phyloP scores from a whole-genome alignment of 2,329 filamentous ascomycete species.

The Paramyrothecium roridum region DNA sequence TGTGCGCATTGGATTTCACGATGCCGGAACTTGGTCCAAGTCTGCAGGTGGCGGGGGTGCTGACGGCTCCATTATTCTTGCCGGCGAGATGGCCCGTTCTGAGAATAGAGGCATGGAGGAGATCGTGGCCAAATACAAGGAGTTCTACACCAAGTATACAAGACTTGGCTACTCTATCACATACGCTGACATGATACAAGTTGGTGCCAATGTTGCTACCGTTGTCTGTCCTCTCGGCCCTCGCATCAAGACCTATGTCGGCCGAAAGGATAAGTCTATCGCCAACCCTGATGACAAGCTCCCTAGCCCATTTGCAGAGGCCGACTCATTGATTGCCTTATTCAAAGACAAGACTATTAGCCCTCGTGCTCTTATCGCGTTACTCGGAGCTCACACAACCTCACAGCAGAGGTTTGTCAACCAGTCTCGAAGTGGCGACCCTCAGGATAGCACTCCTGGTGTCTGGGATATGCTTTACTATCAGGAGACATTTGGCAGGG shows the following conservation, averaged over 20 bases:
- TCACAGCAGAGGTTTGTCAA: slow-evolving; percentile 44
- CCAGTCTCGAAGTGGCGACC: slow-evolving; percentile 29
- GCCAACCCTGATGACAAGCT: slow-evolving; percentile 37
- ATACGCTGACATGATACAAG: slow-evolving; percentile 53
- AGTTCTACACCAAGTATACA: slow-evolving; percentile 36
- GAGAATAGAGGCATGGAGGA: slow-evolving; percentile 37
- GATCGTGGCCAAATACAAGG: slow-evolving; percentile 32
- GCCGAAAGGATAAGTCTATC: slow-evolving; percentile 39
- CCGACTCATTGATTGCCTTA: slow-evolving; percentile 39
- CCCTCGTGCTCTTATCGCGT: slow-evolving; percentile 43
- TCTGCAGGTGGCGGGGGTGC: slow-evolving; percentile 24
- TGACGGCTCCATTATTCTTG: slow-evolving; percentile 39
- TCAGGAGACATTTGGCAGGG: slow-evolving; percentile 28
- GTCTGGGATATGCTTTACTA: slow-evolving; percentile 51
- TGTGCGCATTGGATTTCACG: slow-evolving; percentile 42
- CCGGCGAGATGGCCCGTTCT: slow-evolving; percentile 21
- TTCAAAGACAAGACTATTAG: slow-evolving; percentile 50
- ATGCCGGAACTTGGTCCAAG: slow-evolving; percentile 38
- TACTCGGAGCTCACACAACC: slow-evolving; percentile 50
- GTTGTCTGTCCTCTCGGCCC: slow-evolving; percentile 40
- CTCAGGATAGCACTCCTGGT: slow-evolving; percentile 48
- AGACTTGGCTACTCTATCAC: slow-evolving; percentile 33
- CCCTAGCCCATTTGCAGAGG: slow-evolving; percentile 34
- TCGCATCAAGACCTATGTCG: slow-evolving; percentile 45
- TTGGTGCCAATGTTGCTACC: slow-evolving; percentile 44